These are phyloP conservation scores for Mollisia scopiformis DNA, from an alignment of 2,329 filamentous ascomycete genomes.

Conservation along the genomic window DNA sequence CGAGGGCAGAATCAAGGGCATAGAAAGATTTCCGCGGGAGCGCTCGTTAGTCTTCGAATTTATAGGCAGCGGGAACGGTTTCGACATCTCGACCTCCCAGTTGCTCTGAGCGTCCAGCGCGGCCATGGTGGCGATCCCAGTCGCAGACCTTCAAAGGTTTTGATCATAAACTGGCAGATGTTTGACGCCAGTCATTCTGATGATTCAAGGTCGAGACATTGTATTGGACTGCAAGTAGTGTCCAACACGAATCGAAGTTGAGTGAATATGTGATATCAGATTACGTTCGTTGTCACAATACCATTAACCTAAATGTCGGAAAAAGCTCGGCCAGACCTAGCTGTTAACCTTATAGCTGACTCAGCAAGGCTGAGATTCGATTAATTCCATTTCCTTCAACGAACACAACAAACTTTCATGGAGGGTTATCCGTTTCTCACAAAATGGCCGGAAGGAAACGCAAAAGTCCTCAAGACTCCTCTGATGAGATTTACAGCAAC, in stretches of 20 bases:
- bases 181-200: neutral
- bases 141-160: neutral
- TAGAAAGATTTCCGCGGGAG: neutral
- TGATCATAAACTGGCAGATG: neutral
- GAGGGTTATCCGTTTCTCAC: neutral
- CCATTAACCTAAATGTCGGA: no score
- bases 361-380: neutral
- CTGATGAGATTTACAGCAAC: slow-evolving; percentile 23
- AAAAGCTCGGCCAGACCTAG: neutral
- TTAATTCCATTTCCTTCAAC: neutral
- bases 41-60: neutral
- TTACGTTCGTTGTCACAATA: no score
- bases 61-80: slow-evolving; percentile 23
- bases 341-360: no score
- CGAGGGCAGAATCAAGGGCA: neutral
- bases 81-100: slow-evolving; percentile 36
- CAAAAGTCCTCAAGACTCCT: slow-evolving; percentile 22
- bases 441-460: slow-evolving; percentile 27
- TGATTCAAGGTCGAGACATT: neutral
- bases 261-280: no score
- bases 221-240: neutral
- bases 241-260: neutral
- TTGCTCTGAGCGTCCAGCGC: slow-evolving; percentile 37
- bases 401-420: neutral
- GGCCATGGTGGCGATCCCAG: slow-evolving; percentile 15